Percentiles rank a stretch among this genome's conserved stretches.
phyloP scores from a whole-genome alignment of 352 stramenopile genomes.

The Phytophthora hybrid region DNA sequence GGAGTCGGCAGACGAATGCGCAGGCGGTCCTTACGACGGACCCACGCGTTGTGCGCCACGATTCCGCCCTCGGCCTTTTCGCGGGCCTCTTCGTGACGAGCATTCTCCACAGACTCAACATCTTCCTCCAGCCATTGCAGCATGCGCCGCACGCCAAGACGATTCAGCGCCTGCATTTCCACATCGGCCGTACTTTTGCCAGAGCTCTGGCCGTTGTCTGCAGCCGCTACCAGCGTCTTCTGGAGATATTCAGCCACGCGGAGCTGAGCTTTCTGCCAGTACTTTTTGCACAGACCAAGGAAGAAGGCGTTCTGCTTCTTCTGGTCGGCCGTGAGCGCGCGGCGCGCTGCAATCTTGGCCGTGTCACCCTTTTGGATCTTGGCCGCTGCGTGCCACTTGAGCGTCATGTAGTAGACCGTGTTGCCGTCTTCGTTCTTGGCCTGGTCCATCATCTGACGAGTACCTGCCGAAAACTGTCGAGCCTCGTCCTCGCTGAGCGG shows the following conservation, averaged over 20 bases:
- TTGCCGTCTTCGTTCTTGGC: constrained; percentile 45
- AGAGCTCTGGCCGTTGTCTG: constrained; percentile 15
- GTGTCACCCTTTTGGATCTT: constrained; percentile 89
- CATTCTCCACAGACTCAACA: constrained; percentile 67
- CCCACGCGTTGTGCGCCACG: constrained; percentile 81
- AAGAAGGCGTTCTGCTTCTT: constrained; percentile 86
- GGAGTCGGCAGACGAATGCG: constrained; percentile 70
- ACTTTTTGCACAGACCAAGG: constrained; percentile 72
- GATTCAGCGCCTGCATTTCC: constrained; percentile 68
- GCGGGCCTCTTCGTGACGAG: constrained; percentile 72
- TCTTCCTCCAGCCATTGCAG: constrained; percentile 83
- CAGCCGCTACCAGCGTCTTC: constrained; percentile 52
- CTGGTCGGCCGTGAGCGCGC: constrained; percentile 70
- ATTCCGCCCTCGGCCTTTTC: constrained; percentile 78
- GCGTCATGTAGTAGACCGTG: constrained; percentile 77
- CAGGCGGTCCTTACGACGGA: constrained; percentile 82
- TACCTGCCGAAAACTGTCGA: constrained; percentile 73
- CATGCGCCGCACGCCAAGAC: constrained; percentile 75
- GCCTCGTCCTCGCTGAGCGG: constrained; percentile 64
- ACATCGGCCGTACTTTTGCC: constrained; percentile 45
- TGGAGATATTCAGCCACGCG: constrained; percentile 81
- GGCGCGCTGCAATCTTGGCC: constrained; percentile 81
- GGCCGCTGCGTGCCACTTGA: constrained; percentile 86
- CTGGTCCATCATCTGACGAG: constrained; percentile 87
- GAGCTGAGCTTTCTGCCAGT: constrained; percentile 78